These are phyloP conservation scores for Coniochaeta sp. DNA, from an alignment of 2,329 filamentous ascomycete species.

Conservation along the genomic window DNA sequence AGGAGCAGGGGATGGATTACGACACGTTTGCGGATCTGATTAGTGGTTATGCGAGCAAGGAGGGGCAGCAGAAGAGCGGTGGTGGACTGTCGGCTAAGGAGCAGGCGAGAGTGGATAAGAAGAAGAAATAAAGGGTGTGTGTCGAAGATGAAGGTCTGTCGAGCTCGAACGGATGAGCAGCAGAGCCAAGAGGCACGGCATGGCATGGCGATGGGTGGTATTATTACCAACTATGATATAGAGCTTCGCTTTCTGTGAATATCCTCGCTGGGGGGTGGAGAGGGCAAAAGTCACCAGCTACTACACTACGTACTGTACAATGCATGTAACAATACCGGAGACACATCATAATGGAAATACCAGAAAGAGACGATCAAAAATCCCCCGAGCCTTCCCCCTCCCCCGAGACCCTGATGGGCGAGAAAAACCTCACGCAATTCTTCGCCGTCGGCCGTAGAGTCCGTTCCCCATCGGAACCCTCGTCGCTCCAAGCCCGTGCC, in stretches of 20 bases:
- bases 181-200: too few species aligned
- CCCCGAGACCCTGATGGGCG: not conserved
- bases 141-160: not conserved
- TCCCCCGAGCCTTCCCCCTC: too few species aligned
- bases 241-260: not conserved
- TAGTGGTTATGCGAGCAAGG: conserved; percentile 37
- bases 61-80: conserved; percentile 27
- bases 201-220: too few species aligned
- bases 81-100: conserved; percentile 32
- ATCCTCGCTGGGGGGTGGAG: not conserved
- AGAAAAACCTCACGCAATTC: not conserved
- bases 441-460: not conserved
- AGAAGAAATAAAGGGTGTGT: conserved; percentile 29
- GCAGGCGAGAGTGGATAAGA: conserved; percentile 22
- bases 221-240: not conserved
- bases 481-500: conserved; percentile 50
- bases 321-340: not conserved
- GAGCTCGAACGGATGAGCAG: too few species aligned
- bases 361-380: not conserved
- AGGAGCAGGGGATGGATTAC: conserved; percentile 18
- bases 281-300: not conserved
- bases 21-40: conserved; percentile 44
- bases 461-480: conserved; percentile 46
- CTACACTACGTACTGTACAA: not conserved
- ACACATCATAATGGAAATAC: not conserved